Conservation (phyloP, 2,329 filamentous ascomycete species). For the Rhinocladiella mackenziei region DNA sequence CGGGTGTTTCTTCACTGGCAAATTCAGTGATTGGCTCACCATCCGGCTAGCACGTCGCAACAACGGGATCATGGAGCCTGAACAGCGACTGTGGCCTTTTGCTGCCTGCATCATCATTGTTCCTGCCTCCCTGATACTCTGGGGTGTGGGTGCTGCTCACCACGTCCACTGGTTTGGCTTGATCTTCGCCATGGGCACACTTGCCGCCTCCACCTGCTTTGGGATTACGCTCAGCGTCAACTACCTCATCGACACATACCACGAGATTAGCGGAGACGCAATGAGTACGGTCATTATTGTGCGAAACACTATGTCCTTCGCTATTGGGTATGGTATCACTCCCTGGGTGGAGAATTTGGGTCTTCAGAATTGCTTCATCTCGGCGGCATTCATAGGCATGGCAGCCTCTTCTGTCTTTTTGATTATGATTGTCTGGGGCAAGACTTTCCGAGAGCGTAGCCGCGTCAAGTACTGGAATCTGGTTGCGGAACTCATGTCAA, state of each 20-base stretch:
- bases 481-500: constrained; percentile 27
- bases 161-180: constrained; percentile 43
- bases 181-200: constrained; percentile 41
- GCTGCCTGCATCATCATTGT: constrained; percentile 35
- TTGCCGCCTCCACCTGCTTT: too few species aligned
- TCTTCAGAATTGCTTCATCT: constrained; percentile 45
- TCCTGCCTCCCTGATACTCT: constrained; percentile 37
- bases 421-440: constrained; percentile 40
- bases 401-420: constrained; percentile 39
- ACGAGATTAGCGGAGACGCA: constrained; percentile 39
- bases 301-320: constrained; percentile 48
- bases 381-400: constrained; percentile 14
- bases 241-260: constrained; percentile 42
- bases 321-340: constrained; percentile 45
- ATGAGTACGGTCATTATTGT: constrained; percentile 45
- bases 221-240: constrained; percentile 40
- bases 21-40: constrained; percentile 40
- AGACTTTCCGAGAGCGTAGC: constrained; percentile 35
- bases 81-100: constrained; percentile 42
- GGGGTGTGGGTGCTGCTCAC: constrained; percentile 43
- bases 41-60: constrained; percentile 40
- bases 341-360: constrained; percentile 45
- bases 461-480: constrained; percentile 39
- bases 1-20: constrained; percentile 39
- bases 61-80: constrained; percentile 41